These are phyloP conservation scores for Lotmaria passim DNA, from an alignment of 208 protist species.

Conservation along the genomic window DNA sequence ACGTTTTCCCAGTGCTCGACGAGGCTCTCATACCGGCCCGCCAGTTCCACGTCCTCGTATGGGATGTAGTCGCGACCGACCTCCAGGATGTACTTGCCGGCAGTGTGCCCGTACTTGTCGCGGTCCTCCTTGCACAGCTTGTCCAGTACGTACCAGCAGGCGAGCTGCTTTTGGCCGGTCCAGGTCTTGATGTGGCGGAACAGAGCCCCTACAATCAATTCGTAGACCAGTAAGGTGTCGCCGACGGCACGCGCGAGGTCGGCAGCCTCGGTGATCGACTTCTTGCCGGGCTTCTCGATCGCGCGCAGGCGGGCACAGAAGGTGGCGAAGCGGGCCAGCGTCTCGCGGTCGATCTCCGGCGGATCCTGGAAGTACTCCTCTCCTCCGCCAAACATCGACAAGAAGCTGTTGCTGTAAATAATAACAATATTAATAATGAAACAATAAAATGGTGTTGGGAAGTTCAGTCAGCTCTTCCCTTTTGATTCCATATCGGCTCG, in stretches of 20 bases:
- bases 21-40: slow-evolving; percentile 86
- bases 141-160: slow-evolving; percentile 92
- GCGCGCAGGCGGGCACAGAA: slow-evolving; percentile 77
- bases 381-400: slow-evolving; percentile 87
- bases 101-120: slow-evolving; percentile 85
- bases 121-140: slow-evolving; percentile 90
- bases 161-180: slow-evolving; percentile 82
- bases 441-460: too few relatives aligned
- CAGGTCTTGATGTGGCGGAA: slow-evolving; percentile 92
- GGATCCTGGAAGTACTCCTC: slow-evolving; percentile 92
- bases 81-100: slow-evolving; percentile 88
- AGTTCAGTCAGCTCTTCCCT: too few relatives aligned
- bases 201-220: slow-evolving; percentile 85
- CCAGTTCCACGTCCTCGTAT: slow-evolving; percentile 81
- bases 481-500: too few relatives aligned
- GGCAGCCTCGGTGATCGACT: slow-evolving; percentile 56
- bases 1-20: slow-evolving; percentile 92
- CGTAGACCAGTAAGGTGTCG: slow-evolving; percentile 67
- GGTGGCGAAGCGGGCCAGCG: slow-evolving; percentile 68
- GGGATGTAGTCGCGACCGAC: slow-evolving; percentile 90
- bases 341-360: slow-evolving; percentile 80
- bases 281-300: slow-evolving; percentile 83
- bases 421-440: slow-evolving; percentile 5
- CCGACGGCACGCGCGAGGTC: slow-evolving; percentile 76
- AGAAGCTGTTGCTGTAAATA: too few relatives aligned